phyloP scores from a whole-genome alignment of 2,329 filamentous ascomycete species.

The Diplodia seriata region DNA sequence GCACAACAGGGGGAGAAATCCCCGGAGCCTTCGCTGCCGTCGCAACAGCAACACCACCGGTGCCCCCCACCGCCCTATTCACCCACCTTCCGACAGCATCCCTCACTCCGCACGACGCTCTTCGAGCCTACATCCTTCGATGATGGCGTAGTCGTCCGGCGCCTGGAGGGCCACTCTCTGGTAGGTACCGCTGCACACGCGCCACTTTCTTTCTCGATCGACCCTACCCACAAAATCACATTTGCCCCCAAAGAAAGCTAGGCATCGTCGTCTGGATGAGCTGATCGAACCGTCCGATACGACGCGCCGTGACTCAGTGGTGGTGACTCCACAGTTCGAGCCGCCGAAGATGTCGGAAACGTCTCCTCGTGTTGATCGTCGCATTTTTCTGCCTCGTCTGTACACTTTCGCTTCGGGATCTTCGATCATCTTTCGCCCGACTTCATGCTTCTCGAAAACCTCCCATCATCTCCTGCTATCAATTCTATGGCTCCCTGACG shows the following conservation, averaged over 20 bases:
- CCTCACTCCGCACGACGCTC: conserved; percentile 24
- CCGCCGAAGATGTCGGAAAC: not conserved
- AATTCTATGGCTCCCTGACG: not conserved
- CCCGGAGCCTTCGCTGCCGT: not conserved
- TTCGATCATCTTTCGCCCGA: not conserved
- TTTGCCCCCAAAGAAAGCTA: not conserved
- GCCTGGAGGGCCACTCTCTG: conserved; percentile 5
- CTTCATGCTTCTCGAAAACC: not conserved
- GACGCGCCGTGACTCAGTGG: not conserved
- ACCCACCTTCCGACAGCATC: conserved; percentile 17
- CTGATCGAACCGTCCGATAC: conserved; percentile 14
- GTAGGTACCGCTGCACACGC: not conserved
- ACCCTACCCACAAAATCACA: not conserved
- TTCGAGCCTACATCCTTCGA: conserved; percentile 26
- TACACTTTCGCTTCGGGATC: not conserved
- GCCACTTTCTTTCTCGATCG: not conserved
- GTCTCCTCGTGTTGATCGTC: not conserved
- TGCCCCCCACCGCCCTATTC: conserved; percentile 15
- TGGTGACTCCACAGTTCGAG: not conserved
- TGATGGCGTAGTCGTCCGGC: conserved; percentile 6
- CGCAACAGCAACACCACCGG: not conserved
- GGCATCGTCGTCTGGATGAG: not conserved
- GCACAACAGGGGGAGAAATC: conserved; percentile 3
- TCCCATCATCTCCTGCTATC: not conserved
- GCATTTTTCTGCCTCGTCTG: not conserved